These are phyloP conservation scores for Talaromyces thailandensis DNA, from an alignment of 495 filamentous ascomycete species.

Conservation along the genomic window DNA sequence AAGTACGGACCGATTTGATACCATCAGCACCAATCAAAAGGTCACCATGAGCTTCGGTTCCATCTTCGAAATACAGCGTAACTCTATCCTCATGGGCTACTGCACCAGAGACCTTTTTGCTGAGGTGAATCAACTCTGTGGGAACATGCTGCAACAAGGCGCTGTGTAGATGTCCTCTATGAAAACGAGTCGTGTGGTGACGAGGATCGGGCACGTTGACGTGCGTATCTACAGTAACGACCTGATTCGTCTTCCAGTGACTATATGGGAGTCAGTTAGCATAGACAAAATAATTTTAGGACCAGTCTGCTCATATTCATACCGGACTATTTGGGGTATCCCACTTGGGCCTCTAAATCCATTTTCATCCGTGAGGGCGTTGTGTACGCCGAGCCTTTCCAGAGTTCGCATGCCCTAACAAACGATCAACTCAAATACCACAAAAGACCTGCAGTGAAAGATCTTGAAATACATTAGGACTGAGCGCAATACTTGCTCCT, in stretches of 20 bases:
- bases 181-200: conserved; percentile 37
- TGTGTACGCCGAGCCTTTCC: conserved; percentile 32
- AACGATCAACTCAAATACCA: background rate
- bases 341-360: conserved; percentile 32
- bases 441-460: background rate
- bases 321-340: conserved; percentile 26
- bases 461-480: conserved; percentile 30
- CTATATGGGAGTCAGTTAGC: conserved; percentile 4
- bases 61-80: conserved; percentile 21
- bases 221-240: conserved; percentile 30
- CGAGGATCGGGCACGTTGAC: conserved; percentile 25
- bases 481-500: conserved; percentile 40
- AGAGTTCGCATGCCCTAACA: conserved; percentile 36
- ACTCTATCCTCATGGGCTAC: conserved; percentile 13
- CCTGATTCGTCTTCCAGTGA: conserved; percentile 37
- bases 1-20: conserved; percentile 20
- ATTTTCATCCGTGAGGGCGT: conserved; percentile 29
- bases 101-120: conserved; percentile 13
- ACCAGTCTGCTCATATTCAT: background rate
- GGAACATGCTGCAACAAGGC: conserved; percentile 33
- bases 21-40: conserved; percentile 29
- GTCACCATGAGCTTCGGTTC: conserved; percentile 17
- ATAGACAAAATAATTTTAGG: too few species aligned
- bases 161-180: conserved; percentile 37
- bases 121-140: conserved; percentile 17